Evolutionary conservation across 305 asterid genomes (phyloP).

Genomic region (Withania somnifera): DNA sequence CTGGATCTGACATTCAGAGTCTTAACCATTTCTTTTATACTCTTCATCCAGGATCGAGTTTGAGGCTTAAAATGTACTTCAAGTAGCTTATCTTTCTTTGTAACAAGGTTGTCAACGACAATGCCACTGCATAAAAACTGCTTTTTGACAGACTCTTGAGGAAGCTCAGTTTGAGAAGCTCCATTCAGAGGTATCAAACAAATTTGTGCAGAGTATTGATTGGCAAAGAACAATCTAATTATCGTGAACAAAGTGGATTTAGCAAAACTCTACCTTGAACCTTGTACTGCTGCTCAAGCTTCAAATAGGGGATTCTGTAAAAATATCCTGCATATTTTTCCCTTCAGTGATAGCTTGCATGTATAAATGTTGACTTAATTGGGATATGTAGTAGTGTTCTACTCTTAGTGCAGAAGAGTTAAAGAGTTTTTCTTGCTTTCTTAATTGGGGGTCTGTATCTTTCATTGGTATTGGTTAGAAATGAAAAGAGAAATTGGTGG

Average conservation of each 20-base stretch:
- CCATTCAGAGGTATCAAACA: not conserved
- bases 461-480: not conserved
- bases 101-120: not conserved
- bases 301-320: not conserved
- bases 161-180: not conserved
- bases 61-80: not conserved
- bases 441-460: not conserved
- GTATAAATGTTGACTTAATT: not conserved
- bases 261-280: not conserved
- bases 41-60: not conserved
- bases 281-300: not conserved
- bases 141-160: not conserved
- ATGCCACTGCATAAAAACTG: not conserved
- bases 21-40: not conserved
- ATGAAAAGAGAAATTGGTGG: conserved; percentile 1
- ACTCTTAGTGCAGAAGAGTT: not conserved
- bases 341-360: not conserved
- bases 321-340: not conserved
- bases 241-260: not conserved
- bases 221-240: not conserved
- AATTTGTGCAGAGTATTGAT: not conserved
- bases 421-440: not conserved
- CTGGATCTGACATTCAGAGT: not conserved
- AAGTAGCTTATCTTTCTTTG: not conserved
- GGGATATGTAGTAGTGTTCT: not conserved